Evolutionary conservation across 2,329 filamentous ascomycete genomes (phyloP).

Genomic region (Metarhizium brunneum): DNA sequence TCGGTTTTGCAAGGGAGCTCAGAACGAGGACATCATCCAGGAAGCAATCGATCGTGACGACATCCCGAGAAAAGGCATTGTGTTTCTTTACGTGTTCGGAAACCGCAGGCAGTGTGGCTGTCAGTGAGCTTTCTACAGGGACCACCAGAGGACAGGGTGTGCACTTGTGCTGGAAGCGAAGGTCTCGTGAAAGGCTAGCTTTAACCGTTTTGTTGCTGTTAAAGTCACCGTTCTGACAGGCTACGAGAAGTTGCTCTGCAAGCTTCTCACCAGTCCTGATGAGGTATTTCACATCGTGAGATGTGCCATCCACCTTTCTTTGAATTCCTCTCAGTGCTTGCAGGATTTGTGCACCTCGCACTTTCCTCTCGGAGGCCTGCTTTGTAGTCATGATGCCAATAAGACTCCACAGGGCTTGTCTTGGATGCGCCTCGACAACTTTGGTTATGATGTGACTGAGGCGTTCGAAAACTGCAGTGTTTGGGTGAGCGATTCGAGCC

Average conservation of each 20-base stretch:
- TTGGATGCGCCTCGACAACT: constrained; percentile 79
- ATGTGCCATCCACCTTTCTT: constrained; percentile 41
- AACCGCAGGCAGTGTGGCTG: constrained; percentile 66
- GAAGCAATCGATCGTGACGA: constrained; percentile 74
- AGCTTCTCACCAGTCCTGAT: constrained; percentile 74
- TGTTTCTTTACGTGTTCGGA: constrained; percentile 68
- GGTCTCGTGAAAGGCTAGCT: constrained; percentile 67
- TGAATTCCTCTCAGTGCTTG: constrained; percentile 35
- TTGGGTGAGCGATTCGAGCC: constrained; percentile 86
- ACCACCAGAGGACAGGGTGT: constrained; percentile 82
- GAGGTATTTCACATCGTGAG: constrained; percentile 57
- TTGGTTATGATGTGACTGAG: constrained; percentile 74
- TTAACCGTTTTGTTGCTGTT: constrained; percentile 55
- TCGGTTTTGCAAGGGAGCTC: constrained; percentile 83
- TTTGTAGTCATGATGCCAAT: constrained; percentile 79
- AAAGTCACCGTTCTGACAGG: constrained; percentile 70
- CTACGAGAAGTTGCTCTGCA: constrained; percentile 68
- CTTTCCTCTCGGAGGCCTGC: constrained; percentile 55
- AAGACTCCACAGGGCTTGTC: constrained; percentile 85
- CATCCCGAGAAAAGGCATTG: constrained; percentile 78
- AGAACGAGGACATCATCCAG: constrained; percentile 83
- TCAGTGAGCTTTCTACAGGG: constrained; percentile 76
- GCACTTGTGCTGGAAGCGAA: constrained; percentile 76
- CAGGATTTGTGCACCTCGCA: constrained; percentile 43
- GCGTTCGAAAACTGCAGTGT: constrained; percentile 65